Evolutionary conservation across 257 asterid genomes (phyloP).

Genomic region (Solanum piurae): DNA sequence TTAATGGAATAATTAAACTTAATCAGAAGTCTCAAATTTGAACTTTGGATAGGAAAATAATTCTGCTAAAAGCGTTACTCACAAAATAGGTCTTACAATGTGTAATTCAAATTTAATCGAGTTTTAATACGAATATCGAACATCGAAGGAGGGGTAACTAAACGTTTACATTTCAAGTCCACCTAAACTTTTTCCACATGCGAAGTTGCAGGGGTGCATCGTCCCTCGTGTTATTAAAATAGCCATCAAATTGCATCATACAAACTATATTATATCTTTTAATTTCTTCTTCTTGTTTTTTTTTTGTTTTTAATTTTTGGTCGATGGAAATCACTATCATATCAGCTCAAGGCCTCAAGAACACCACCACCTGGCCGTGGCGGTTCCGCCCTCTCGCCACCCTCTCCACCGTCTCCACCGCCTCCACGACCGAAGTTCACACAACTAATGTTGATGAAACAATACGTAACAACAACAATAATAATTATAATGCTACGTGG

Average conservation of each 20-base stretch:
- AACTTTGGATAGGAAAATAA: no score
- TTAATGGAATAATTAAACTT: background rate
- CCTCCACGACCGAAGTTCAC: background rate
- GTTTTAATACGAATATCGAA: no score
- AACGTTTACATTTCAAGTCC: background rate
- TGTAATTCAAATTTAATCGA: no score
- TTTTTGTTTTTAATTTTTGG: background rate
- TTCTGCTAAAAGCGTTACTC: no score
- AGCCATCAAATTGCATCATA: background rate
- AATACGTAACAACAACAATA: constrained; percentile 3
- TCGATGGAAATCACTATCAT: constrained; percentile 28
- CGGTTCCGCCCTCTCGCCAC: constrained; percentile 26
- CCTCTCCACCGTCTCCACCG: constrained; percentile 3
- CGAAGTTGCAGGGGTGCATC: constrained; percentile 23
- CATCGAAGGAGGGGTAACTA: no score
- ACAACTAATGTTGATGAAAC: constrained; percentile 21
- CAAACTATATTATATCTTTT: background rate
- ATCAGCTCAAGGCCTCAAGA: constrained; percentile 37
- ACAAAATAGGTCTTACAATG: no score
- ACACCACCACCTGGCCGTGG: background rate
- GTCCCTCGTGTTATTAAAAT: background rate
- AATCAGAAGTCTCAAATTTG: accelerated
- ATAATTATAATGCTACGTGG: constrained; percentile 27
- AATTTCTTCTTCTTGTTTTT: background rate
- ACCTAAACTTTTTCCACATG: constrained; percentile 20